Conservation (phyloP, 345 rosid species). For the Clarkia xantiana region DNA sequence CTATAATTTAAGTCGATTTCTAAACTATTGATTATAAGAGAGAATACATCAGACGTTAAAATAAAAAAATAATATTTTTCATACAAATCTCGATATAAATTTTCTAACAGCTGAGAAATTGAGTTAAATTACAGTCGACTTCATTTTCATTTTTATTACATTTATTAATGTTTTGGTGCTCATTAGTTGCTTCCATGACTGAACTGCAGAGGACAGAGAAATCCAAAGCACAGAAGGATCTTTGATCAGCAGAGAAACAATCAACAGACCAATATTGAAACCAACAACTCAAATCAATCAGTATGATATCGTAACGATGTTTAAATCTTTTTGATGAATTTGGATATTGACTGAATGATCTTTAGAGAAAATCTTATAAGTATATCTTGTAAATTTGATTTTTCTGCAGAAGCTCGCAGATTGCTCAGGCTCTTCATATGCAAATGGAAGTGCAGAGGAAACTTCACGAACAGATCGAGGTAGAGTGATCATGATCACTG, state of each 20-base stretch:
- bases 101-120: too few species aligned
- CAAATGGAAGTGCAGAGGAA: slow-evolving; percentile 93
- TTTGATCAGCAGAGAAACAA: slow-evolving; percentile 11
- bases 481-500: slow-evolving; percentile 12
- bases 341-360: too few species aligned
- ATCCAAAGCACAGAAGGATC: slow-evolving; percentile 20
- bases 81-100: too few species aligned
- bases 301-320: slow-evolving; percentile 18
- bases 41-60: too few species aligned
- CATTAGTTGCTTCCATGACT: slow-evolving; percentile 3
- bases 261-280: slow-evolving; percentile 18
- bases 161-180: too few species aligned
- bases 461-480: slow-evolving; percentile 93
- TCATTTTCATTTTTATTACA: too few species aligned
- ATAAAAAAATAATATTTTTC: too few species aligned
- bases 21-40: too few species aligned
- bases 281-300: slow-evolving; percentile 27
- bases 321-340: neutral
- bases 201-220: slow-evolving; percentile 32
- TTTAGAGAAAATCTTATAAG: neutral
- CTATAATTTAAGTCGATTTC: too few species aligned
- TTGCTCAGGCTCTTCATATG: slow-evolving; percentile 66
- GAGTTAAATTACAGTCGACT: too few species aligned
- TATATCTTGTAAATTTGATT: slow-evolving; percentile 6
- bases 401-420: slow-evolving; percentile 47